Conservation (phyloP, 345 rosid genomes). For the Arabis alpina region DNA sequence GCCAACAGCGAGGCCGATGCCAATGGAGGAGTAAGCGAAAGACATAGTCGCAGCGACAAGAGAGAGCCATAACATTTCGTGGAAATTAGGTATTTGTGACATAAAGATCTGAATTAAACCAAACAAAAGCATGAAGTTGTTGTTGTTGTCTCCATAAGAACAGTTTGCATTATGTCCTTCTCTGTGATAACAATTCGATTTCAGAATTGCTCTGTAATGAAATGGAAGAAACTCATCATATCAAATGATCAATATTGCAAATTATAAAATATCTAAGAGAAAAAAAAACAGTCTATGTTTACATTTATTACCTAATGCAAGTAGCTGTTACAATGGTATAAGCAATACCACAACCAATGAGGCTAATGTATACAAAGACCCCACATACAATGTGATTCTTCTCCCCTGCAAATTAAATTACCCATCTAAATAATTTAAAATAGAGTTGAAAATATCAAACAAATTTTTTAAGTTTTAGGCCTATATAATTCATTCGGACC, state of each 20-base stretch:
- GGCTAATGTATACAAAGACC: slow-evolving; percentile 53
- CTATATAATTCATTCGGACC: not conserved
- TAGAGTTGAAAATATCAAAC: not conserved
- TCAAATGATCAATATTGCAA: not conserved
- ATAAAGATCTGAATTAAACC: slow-evolving; percentile 52
- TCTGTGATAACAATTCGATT: slow-evolving; percentile 66
- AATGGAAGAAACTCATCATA: slow-evolving; percentile 1
- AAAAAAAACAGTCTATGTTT: not conserved
- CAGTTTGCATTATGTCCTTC: slow-evolving; percentile 55
- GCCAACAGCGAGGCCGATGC: slow-evolving; percentile 43
- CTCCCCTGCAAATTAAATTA: slow-evolving; percentile 29
- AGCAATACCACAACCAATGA: slow-evolving; percentile 57
- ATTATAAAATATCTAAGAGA: not conserved
- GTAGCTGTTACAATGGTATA: slow-evolving; percentile 70
- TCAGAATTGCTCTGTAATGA: slow-evolving; percentile 44
- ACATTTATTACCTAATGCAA: slow-evolving; percentile 57
- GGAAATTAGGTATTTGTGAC: slow-evolving; percentile 57
- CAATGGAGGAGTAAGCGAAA: slow-evolving; percentile 43
- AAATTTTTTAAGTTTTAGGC: not conserved
- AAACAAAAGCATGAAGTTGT: slow-evolving; percentile 63
- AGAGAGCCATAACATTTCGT: slow-evolving; percentile 46
- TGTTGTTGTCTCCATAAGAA: slow-evolving; percentile 48
- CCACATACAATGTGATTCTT: slow-evolving; percentile 52
- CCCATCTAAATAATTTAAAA: not conserved
- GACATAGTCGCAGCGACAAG: slow-evolving; percentile 49